These are phyloP conservation scores for Hyparrhenia diplandra DNA, from an alignment of 176 grass and related monocot species.

Conservation along the genomic window DNA sequence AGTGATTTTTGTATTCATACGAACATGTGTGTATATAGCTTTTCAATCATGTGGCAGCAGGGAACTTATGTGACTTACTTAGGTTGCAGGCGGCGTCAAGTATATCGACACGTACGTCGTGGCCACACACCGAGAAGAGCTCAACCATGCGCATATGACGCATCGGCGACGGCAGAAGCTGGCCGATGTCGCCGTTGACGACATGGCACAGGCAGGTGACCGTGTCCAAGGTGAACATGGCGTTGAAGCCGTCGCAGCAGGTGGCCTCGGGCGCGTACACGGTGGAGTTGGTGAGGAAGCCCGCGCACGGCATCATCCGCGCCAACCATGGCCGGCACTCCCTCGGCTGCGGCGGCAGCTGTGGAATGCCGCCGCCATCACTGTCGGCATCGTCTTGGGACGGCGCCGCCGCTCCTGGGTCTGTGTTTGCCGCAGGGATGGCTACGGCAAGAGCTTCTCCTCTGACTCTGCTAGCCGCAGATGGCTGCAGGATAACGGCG, in stretches of 20 bases:
- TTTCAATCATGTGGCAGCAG: background rate
- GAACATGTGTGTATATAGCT: background rate
- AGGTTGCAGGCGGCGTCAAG: background rate
- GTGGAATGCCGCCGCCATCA: background rate
- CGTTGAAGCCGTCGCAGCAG: background rate
- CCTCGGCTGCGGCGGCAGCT: background rate
- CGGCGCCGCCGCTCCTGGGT: background rate
- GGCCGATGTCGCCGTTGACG: background rate
- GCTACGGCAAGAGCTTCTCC: background rate
- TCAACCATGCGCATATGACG: background rate
- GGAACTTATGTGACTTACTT: background rate
- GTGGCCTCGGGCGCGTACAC: background rate
- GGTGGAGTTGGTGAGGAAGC: background rate
- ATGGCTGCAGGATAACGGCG: background rate
- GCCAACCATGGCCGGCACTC: background rate
- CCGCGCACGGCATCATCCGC: background rate
- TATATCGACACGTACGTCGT: background rate
- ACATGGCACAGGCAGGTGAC: background rate
- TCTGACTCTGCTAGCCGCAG: background rate
- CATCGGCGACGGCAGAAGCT: background rate
- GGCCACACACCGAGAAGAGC: background rate
- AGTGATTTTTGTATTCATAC: background rate
- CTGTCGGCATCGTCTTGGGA: background rate
- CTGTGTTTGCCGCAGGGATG: background rate
- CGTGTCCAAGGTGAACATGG: background rate